Evolutionary conservation across 192 early-diverging fungal genomes (phyloP), one percentile per base, ranked within the genome.

Genomic region (Rhizophagus sp.): DNA sequence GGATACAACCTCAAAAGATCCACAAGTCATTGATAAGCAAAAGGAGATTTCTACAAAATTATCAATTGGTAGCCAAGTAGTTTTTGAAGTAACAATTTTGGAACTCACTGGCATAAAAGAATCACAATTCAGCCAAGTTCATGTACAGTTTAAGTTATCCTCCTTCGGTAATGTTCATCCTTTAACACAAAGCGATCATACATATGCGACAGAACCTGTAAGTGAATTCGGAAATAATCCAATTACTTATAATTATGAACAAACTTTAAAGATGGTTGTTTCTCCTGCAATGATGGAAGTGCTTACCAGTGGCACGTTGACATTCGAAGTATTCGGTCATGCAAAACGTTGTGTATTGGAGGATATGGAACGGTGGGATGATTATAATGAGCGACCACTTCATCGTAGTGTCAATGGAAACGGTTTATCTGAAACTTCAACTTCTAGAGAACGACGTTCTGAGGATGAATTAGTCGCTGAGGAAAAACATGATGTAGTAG

Each of bases 131-230:
- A 89, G 87, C 19, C 89, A 95, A 69, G 87, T 95, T 34, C 93
- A 95, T 77, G 86, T 88, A 33, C 93, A 95, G 75, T 95, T 93
- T 83, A 86, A 88, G 67, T 82, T 90, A 4, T 91, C 88, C 5
- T 89, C 90, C 3, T 92, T 93, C 84, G 90, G 88, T 11, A 87
- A 82, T 27, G 83, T 83, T 19, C 27, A 75, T 34, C 62, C 83
- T 12, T 82, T 85, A 65, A 82, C 88, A 6, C 63, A 78, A 0
- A 81, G 65, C 10, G 89, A 90, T 71, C 85, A 88, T 15, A 74
- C 91, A 6, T 95, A 83, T 83, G 82, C 90, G 6, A 93, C 93
- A 0, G 89, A 92, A 36, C 86, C 88, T 24, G 82, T 77, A 12
- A 83, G 83, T 39, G 88, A 85, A 52, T 92, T 94, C 78, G 91